These are phyloP conservation scores for Starmerella apicola DNA, from an alignment of 805 yeast genomes.

Conservation along the genomic window DNA sequence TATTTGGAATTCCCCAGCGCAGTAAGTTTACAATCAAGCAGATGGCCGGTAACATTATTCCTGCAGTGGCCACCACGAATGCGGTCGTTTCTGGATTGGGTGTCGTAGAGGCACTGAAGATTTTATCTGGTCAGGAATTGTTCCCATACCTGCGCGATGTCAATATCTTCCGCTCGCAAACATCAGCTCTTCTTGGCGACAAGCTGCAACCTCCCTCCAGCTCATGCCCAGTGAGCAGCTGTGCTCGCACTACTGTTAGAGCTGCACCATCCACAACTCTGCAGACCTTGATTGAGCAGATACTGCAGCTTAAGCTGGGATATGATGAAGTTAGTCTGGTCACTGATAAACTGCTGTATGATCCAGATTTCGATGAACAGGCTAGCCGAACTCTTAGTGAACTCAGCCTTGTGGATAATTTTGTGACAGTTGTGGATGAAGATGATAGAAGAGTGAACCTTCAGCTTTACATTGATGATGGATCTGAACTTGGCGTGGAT, in stretches of 20 bases:
- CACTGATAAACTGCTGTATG: conserved; percentile 59
- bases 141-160: conserved; percentile 29
- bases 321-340: conserved; percentile 46
- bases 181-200: conserved; percentile 56
- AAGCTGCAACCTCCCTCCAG: conserved; percentile 49
- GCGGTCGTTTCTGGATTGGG: conserved; percentile 90
- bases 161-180: conserved; percentile 44
- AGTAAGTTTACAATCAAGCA: conserved; percentile 70
- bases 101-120: conserved; percentile 55
- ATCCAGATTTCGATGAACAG: conserved; percentile 81
- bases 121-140: conserved; percentile 26
- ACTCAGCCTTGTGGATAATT: conserved; percentile 52
- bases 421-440: conserved; percentile 67
- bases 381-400: conserved; percentile 35
- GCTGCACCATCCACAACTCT: conserved; percentile 30
- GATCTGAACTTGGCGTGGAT: conserved; percentile 17
- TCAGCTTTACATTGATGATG: conserved; percentile 25
- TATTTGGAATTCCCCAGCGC: conserved; percentile 76
- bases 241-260: conserved; percentile 25
- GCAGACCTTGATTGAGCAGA: conserved; percentile 37
- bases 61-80: conserved; percentile 96
- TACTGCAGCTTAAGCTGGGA: conserved; percentile 37
- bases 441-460: conserved; percentile 54
- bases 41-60: conserved; percentile 95
- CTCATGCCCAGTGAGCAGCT: conserved; percentile 46